These are phyloP conservation scores for Cadophora gregata DNA, from an alignment of 2,329 filamentous ascomycete genomes.

Conservation along the genomic window DNA sequence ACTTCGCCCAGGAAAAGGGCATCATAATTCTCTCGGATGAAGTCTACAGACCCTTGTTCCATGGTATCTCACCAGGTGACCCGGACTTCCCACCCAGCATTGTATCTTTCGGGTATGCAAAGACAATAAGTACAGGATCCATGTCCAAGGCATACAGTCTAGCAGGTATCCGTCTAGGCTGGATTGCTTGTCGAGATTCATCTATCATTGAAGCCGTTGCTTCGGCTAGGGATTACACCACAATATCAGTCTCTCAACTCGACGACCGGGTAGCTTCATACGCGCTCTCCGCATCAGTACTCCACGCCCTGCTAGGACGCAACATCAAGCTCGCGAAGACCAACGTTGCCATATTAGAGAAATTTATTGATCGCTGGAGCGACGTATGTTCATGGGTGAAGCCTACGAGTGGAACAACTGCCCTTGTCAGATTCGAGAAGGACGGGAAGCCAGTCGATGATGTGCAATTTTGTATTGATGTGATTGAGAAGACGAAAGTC, in stretches of 20 bases:
- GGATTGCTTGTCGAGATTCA: conserved; percentile 73
- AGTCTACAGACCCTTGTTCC: conserved; percentile 85
- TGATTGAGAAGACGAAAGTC: conserved; percentile 73
- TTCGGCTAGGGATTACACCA: conserved; percentile 78
- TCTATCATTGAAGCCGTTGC: conserved; percentile 68
- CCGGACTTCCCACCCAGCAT: conserved; percentile 68
- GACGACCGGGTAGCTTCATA: conserved; percentile 81
- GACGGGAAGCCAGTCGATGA: conserved; percentile 70
- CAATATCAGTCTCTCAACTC: conserved; percentile 82
- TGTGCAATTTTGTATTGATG: conserved; percentile 70
- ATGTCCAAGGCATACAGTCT: conserved; percentile 87
- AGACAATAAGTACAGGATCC: conserved; percentile 75
- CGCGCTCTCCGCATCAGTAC: conserved; percentile 69
- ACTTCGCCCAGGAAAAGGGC: conserved; percentile 64
- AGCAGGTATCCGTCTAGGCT: conserved; percentile 82
- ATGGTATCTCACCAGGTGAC: conserved; percentile 49
- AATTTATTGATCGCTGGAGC: conserved; percentile 69
- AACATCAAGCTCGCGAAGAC: conserved; percentile 71
- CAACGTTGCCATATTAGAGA: conserved; percentile 70
- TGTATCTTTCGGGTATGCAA: conserved; percentile 73
- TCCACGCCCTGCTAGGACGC: conserved; percentile 65
- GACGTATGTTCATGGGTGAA: conserved; percentile 72
- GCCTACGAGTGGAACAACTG: conserved; percentile 80
- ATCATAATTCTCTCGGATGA: conserved; percentile 79
- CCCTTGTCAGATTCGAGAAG: conserved; percentile 73